Base-by-base conservation (phyloP, 164 flowering plant species). In the Aristolochia contorta region DNA sequence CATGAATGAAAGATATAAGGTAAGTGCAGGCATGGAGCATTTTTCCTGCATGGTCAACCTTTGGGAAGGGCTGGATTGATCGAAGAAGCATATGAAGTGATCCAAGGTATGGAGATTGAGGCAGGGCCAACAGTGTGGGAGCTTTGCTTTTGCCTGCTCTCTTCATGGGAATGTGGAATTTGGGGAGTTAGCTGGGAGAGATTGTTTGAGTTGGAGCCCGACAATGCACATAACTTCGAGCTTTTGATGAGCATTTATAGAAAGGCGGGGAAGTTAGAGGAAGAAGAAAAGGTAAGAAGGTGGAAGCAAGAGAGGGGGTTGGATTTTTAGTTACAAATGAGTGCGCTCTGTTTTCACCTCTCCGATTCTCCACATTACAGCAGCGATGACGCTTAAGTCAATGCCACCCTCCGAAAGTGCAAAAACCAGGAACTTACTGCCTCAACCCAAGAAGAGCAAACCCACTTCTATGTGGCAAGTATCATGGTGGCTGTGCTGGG, bases 201-300 rank as follows among this genome's bases (percentile, higher is more conserved):
- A 47, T 84, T 93, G 47, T 87, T 88, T 64, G 91, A 88, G 56
- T 67, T 90, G 81, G 97, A 90, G 75, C 92, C 90, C 2, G 98
- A 93, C 59, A 81, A 82, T 70, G 84, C 74, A 43, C 87, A 79
- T 53, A 87, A 86, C 68, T 92, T 83, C 58, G 81, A 80, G 66
- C 81, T 87, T 56, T 67, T 92, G 61, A 80, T 82, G 72, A 82
- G 68, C 77, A 78, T 92, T 37, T 92, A 89, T 58, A 54, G 72
- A 12, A 69, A 70, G 37, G 77, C 71, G 9, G 84, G 87, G 22
- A 84, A 83, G 56, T 58, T 67, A 61, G 84, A 83, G 30, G 91
- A 87, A 47, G 82, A 63, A 49, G 82, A 80, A 64, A 76, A 74
- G 54, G 85, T 92, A 50, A 78, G 73, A 68, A 53, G 9, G 32